Percentiles rank a stretch among this genome's conserved stretches.
phyloP scores from a whole-genome alignment of 352 stramenopile genomes.

The Phytophthora multivora region DNA sequence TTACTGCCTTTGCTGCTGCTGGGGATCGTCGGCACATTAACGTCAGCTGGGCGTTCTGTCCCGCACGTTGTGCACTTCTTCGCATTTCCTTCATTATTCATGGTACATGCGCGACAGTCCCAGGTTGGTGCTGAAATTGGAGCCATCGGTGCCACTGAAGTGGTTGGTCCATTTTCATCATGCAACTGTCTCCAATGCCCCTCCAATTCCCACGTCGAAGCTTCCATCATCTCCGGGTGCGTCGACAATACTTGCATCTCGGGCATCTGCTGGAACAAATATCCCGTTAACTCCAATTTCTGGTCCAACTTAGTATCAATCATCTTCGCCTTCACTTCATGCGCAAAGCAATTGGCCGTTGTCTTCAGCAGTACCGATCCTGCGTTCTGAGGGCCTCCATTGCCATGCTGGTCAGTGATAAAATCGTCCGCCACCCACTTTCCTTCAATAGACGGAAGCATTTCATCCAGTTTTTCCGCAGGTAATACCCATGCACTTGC shows the following conservation, averaged over 20 bases:
- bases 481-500: slow-evolving; percentile 69
- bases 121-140: slow-evolving; percentile 45
- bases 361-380: slow-evolving; percentile 73
- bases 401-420: slow-evolving; percentile 54
- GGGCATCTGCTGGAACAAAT: slow-evolving; percentile 56
- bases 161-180: slow-evolving; percentile 26
- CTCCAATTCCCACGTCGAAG: slow-evolving; percentile 59
- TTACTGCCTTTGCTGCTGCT: slow-evolving; percentile 62
- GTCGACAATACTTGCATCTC: slow-evolving; percentile 56
- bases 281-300: slow-evolving; percentile 65
- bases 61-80: slow-evolving; percentile 78
- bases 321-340: slow-evolving; percentile 69
- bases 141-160: slow-evolving; percentile 24
- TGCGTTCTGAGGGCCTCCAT: slow-evolving; percentile 51
- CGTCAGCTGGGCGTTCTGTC: slow-evolving; percentile 51
- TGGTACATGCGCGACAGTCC: slow-evolving; percentile 75
- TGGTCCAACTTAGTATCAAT: slow-evolving; percentile 36
- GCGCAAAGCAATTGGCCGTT: slow-evolving; percentile 57
- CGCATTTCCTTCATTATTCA: slow-evolving; percentile 68
- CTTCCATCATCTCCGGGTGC: slow-evolving; percentile 27
- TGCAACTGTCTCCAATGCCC: slow-evolving; percentile 80
- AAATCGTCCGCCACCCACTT: slow-evolving; percentile 86
- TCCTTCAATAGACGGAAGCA: slow-evolving; percentile 70
- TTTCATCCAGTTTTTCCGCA: slow-evolving; percentile 36
- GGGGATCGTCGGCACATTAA: slow-evolving; percentile 34